Conservation (phyloP, 1,139 yeast species). For the Yamadazyma sp. region DNA sequence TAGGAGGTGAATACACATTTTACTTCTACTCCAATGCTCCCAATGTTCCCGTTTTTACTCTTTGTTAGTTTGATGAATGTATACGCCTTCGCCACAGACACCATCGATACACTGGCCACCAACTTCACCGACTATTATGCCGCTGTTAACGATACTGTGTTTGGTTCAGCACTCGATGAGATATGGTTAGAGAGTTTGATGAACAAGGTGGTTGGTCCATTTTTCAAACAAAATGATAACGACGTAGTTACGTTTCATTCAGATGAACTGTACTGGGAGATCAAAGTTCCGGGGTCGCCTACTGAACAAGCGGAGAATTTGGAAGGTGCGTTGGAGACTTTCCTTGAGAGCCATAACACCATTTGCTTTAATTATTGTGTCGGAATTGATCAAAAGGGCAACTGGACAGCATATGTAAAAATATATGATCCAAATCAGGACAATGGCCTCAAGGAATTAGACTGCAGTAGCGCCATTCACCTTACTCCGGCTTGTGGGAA, state of each 20-base stretch:
- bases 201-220: constrained; percentile 3
- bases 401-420: constrained; percentile 7
- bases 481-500: constrained; percentile 4
- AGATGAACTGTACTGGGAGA: constrained; percentile 5
- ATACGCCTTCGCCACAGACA: constrained; percentile 5
- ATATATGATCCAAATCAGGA: constrained; percentile 3
- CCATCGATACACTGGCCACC: constrained; percentile 4
- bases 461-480: constrained; percentile 5
- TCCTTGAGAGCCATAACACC: constrained; percentile 5
- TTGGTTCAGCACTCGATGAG: constrained; percentile 5
- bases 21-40: constrained; percentile 5
- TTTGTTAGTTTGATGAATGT: constrained; percentile 4
- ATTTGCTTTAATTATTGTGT: constrained; percentile 5
- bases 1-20: constrained; percentile 2
- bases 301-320: constrained; percentile 6
- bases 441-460: constrained; percentile 5
- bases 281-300: constrained; percentile 5
- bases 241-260: constrained; percentile 3
- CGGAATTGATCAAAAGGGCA: constrained; percentile 5
- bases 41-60: constrained; percentile 5
- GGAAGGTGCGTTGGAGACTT: constrained; percentile 5
- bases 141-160: constrained; percentile 4
- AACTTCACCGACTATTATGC: constrained; percentile 5
- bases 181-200: constrained; percentile 4
- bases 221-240: constrained; percentile 1